A percentile compares a stretch with the other conserved stretches of the same genome.
Conservation (phyloP, 2,329 filamentous ascomycete genomes). For the Neophaeococcomyces mojaviensis region DNA sequence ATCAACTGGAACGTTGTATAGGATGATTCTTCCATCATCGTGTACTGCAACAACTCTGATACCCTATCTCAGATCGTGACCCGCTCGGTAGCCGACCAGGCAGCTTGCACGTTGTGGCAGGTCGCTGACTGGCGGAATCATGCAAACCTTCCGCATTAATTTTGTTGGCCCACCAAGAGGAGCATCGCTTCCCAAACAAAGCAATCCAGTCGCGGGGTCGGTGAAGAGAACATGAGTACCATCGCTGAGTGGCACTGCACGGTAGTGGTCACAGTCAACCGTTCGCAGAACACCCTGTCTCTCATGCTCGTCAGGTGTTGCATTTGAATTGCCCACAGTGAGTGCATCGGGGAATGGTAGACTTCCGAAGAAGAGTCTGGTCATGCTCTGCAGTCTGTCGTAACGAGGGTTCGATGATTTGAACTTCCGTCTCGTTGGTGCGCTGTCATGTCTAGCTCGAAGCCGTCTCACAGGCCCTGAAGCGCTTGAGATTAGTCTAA, state of each 20-base stretch:
- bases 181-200: slow-evolving; percentile 57
- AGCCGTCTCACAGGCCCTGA: slow-evolving; percentile 29
- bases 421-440: slow-evolving; percentile 19
- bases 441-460: slow-evolving; percentile 11
- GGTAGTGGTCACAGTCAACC: slow-evolving; percentile 52
- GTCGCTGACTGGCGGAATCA: slow-evolving; percentile 35
- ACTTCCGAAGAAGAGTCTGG: slow-evolving; percentile 21
- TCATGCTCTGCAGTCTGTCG: slow-evolving; percentile 19
- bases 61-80: slow-evolving; percentile 50
- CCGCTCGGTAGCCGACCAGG: slow-evolving; percentile 50
- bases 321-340: background rate
- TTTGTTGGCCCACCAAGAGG: slow-evolving; percentile 51
- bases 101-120: slow-evolving; percentile 26
- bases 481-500: slow-evolving; percentile 57
- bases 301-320: slow-evolving; percentile 13
- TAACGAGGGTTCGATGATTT: slow-evolving; percentile 6
- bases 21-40: slow-evolving; percentile 41
- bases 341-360: slow-evolving; percentile 16
- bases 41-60: slow-evolving; percentile 54
- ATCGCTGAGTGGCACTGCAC: slow-evolving; percentile 57
- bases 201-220: slow-evolving; percentile 48
- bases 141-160: slow-evolving; percentile 52
- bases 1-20: slow-evolving; percentile 57
- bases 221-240: slow-evolving; percentile 59
- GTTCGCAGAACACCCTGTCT: slow-evolving; percentile 32